These are phyloP conservation scores for Simmondsia chinensis DNA, from an alignment of 148 eudicot genomes.

Conservation along the genomic window DNA sequence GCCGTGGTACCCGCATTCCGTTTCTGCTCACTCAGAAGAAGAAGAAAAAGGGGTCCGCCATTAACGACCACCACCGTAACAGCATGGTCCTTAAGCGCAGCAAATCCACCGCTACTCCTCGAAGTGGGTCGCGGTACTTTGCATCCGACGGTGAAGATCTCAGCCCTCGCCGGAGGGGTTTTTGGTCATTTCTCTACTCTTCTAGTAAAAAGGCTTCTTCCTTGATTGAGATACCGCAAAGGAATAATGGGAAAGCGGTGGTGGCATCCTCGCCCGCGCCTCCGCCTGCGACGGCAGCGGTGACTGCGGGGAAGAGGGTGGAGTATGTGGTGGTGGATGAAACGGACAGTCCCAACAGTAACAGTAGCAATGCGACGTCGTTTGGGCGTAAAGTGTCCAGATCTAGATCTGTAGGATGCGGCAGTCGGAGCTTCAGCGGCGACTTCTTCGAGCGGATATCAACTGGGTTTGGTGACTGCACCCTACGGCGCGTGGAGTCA, in stretches of 20 bases:
- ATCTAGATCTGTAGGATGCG: constrained; percentile 96
- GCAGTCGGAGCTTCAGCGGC: constrained; percentile 84
- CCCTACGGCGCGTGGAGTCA: constrained; percentile 78
- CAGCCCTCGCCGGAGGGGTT: constrained; percentile 41
- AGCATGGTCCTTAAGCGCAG: constrained; percentile 45
- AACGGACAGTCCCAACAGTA: constrained; percentile 38
- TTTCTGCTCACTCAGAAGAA: constrained; percentile 35
- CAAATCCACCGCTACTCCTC: constrained; percentile 54
- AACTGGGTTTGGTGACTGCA: constrained; percentile 84
- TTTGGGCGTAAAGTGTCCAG: constrained; percentile 59
- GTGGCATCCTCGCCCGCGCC: not conserved
- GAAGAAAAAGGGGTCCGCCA: constrained; percentile 15
- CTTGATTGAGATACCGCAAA: too few species aligned
- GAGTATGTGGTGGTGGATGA: constrained; percentile 30
- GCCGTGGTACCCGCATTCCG: constrained; percentile 29
- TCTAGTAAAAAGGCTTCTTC: constrained; percentile 13
- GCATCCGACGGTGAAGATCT: constrained; percentile 6
- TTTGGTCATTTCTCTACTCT: constrained; percentile 61
- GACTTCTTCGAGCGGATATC: constrained; percentile 82
- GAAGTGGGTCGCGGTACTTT: constrained; percentile 22
- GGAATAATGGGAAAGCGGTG: too few species aligned
- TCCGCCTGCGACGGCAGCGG: not conserved
- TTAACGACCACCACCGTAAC: not conserved
- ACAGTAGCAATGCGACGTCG: constrained; percentile 19
- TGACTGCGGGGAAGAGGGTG: constrained; percentile 10